Evolutionary conservation across 2,329 filamentous ascomycete genomes (phyloP).

Genomic region (Falciphora oryzae): DNA sequence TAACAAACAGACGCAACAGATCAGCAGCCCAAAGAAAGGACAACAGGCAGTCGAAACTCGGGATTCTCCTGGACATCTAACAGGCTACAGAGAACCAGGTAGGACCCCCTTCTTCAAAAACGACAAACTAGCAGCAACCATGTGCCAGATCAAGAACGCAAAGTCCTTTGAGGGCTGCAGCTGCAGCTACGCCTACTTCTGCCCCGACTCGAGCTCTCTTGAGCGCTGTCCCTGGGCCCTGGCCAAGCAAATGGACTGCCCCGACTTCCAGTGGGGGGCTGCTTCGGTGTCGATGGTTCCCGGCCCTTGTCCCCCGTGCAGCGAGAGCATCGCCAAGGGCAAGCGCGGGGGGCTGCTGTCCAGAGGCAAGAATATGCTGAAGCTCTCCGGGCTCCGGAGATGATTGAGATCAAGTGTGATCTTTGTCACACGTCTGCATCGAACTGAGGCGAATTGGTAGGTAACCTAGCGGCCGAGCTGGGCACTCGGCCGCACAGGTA

Average conservation of each 20-base stretch:
- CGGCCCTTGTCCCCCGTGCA: neutral
- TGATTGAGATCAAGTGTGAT: neutral
- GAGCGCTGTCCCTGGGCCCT: constrained; percentile 9
- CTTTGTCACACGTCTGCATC: neutral
- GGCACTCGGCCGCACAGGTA: neutral
- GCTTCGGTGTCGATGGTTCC: neutral
- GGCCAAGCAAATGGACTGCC: constrained; percentile 10
- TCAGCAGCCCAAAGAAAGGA: too few relatives aligned
- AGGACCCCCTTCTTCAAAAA: neutral
- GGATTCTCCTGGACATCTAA: neutral
- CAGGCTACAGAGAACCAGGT: neutral
- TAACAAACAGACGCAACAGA: too few relatives aligned
- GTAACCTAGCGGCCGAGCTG: neutral
- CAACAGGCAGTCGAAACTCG: neutral
- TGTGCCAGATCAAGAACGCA: constrained; percentile 7
- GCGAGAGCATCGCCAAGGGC: neutral
- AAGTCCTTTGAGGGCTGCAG: constrained; percentile 7
- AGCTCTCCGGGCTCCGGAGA: neutral
- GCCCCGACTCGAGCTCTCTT: neutral
- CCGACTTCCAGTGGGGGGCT: constrained; percentile 2
- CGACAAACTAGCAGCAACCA: neutral
- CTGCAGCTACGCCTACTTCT: neutral
- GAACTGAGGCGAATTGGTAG: neutral
- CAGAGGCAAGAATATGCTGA: neutral
- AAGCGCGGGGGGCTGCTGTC: neutral